These are phyloP conservation scores for Botrytis tulipae DNA, from an alignment of 2,329 filamentous ascomycete species.

Conservation along the genomic window DNA sequence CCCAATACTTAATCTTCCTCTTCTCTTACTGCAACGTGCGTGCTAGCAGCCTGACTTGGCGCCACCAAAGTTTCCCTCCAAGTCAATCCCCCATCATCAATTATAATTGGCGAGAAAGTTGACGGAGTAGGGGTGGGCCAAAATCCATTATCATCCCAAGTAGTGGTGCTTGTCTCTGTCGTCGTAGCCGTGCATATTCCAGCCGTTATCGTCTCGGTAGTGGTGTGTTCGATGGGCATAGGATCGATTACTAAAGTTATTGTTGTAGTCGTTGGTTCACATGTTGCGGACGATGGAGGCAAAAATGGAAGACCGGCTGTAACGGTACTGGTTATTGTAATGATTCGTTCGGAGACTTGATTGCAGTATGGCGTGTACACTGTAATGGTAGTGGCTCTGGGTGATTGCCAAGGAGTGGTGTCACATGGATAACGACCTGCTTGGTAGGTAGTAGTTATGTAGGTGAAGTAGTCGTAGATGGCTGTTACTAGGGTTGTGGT, in stretches of 20 bases:
- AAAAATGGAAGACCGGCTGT: not conserved
- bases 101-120: not conserved
- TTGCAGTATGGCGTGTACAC: not conserved
- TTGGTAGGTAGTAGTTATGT: not conserved
- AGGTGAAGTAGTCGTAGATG: constrained; percentile 7
- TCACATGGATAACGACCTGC: not conserved
- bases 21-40: accelerated
- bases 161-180: not conserved
- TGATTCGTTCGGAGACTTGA: too few relatives aligned
- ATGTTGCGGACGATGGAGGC: not conserved
- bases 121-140: not conserved
- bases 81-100: not conserved
- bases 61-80: not conserved
- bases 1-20: not conserved
- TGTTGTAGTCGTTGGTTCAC: not conserved
- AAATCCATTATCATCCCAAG: not conserved
- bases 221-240: not conserved
- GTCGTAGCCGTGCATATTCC: not conserved
- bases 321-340: not conserved
- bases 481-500: not conserved
- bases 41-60: not conserved
- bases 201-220: not conserved
- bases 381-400: not conserved
- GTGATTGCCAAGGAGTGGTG: not conserved
- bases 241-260: not conserved